A percentile compares a stretch with the other conserved stretches of the same genome.
Conservation (phyloP, 1,284 basidiomycete genomes). For the Cystobasidium slooffiae region DNA sequence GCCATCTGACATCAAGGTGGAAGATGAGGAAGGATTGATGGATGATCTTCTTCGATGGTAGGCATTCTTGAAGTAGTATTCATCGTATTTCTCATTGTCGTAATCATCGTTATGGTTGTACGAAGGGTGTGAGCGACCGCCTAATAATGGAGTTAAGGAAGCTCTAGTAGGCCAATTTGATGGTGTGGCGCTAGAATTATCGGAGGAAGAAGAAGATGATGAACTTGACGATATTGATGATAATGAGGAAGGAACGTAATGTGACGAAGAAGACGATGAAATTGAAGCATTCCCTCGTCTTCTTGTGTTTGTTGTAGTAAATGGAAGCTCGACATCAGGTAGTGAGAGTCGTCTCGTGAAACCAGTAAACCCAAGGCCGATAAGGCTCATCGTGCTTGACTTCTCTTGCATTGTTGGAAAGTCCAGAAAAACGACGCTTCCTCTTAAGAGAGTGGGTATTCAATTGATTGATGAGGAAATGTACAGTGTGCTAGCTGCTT, state of each 20-base stretch:
- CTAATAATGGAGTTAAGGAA: constrained; percentile 10
- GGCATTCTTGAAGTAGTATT: not conserved
- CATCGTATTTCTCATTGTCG: not conserved
- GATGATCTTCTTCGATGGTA: not conserved
- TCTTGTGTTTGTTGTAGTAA: not conserved
- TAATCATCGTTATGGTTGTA: not conserved
- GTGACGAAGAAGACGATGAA: not conserved
- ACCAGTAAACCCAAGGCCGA: constrained; percentile 1
- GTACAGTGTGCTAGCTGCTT: too few species aligned
- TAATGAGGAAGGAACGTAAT: too few species aligned
- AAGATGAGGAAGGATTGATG: not conserved
- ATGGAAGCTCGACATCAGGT: not conserved
- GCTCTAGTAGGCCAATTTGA: not conserved
- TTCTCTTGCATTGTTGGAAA: too few species aligned
- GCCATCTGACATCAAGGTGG: not conserved
- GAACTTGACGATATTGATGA: too few species aligned
- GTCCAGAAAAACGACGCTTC: too few species aligned
- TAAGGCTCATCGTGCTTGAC: not conserved
- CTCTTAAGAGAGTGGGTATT: too few species aligned
- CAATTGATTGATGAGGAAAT: too few species aligned
- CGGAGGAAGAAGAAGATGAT: not conserved
- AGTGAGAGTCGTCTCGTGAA: constrained; percentile 1
- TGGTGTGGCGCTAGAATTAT: not conserved
- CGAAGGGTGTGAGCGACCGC: not conserved
- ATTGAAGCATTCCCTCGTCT: constrained; percentile 1